Percentiles rank a stretch among this genome's conserved stretches.
Conservation (phyloP, 2,329 filamentous ascomycete species). For the Boeremia lycopersici region DNA sequence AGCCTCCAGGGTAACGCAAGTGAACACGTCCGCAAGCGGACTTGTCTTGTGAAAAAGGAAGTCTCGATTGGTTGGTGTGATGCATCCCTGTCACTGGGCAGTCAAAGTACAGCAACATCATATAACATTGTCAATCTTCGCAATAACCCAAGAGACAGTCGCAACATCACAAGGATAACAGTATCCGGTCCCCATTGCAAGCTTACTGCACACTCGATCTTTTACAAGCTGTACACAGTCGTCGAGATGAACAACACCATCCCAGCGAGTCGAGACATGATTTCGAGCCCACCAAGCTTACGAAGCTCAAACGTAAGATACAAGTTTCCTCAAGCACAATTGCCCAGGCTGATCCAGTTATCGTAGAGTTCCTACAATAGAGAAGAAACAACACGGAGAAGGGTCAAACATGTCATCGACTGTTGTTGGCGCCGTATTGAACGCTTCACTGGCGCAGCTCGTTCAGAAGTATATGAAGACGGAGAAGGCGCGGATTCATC, state of each 20-base stretch:
- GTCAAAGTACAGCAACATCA: not conserved
- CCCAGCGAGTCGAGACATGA: not conserved
- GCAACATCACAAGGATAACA: not conserved
- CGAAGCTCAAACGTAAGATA: slow-evolving; percentile 2
- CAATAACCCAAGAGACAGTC: not conserved
- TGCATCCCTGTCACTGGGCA: slow-evolving; percentile 6
- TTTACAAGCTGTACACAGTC: not conserved
- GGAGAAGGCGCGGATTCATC: not conserved
- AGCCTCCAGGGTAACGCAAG: not conserved
- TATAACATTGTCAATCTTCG: slow-evolving; percentile 1
- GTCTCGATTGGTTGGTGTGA: slow-evolving; percentile 1
- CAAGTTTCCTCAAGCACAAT: not conserved
- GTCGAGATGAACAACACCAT: not conserved
- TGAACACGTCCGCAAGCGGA: slow-evolving; percentile 8
- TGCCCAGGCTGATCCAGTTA: not conserved
- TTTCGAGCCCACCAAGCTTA: not conserved
- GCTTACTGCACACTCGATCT: not conserved
- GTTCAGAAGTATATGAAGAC: not conserved
- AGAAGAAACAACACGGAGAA: not conserved
- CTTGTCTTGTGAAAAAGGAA: slow-evolving; percentile 1
- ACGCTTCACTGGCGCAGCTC: not conserved
- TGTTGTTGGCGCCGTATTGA: slow-evolving; percentile 6
- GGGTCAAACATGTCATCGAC: slow-evolving; percentile 8
- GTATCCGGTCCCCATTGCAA: not conserved
- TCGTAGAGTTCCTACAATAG: not conserved